Base-by-base conservation (phyloP, 2,329 filamentous ascomycete genomes). In the Orbilia brochopaga region DNA sequence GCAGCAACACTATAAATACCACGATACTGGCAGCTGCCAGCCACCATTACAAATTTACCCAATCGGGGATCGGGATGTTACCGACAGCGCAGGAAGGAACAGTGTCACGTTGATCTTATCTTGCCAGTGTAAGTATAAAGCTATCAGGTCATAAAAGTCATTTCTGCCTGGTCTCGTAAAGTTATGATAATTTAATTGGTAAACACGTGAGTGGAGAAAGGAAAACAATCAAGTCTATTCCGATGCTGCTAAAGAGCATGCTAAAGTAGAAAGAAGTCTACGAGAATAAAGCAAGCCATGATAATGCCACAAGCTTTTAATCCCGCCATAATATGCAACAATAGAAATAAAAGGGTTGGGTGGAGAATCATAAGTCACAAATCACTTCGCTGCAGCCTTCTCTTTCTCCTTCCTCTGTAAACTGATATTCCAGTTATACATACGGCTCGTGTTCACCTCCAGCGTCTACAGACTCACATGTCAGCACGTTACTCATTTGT, bases 391-490 rank as follows among this genome's bases (percentile, higher is more conserved):
- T 46, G 30, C 69, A 2, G 75, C 77, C 19, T 80, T 87, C 74
- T 87, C 85, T 42, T 89, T 94, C 73, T 96, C 92, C 83, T 96
- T 97, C 76, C 94, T 85, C 81, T 95, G 91, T 83, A 96, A 90
- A 48, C 93, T 91, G 2, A 99, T 92, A 78, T 99, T 94, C 93
- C 94, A 97, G 80, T 99, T 99, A 81, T 99, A 97, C n/a, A 99
- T 92, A 74, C 94, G 85, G 21, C 94, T 94, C 44, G 93, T 92
- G 2, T 94, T 94, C 35, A 99, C 94, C 80, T 99, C 94, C 83
- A 99, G 88, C 0, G 92, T 97, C 91, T 95, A 75, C 17, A 37
- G n/a, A 46, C 37, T n/a, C 27, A 32, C 27, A 32, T 4, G n/a
- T 23, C 19, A 17, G 7, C 15, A n/a, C 10, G 58, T 35, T 27